Evolutionary conservation across 305 asterid genomes (phyloP).

Genomic region (Fraxinus xanthoxyloides): DNA sequence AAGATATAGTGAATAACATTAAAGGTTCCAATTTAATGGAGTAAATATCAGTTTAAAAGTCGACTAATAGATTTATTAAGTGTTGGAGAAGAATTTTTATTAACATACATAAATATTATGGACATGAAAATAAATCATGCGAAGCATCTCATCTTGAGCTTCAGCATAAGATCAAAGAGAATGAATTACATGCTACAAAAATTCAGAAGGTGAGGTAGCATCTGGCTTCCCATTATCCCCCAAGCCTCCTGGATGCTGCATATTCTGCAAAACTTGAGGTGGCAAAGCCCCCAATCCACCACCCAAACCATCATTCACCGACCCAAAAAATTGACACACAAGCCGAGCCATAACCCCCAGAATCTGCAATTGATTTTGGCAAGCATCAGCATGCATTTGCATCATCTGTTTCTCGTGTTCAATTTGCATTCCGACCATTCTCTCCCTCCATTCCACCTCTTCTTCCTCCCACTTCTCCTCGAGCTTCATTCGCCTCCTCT

Average conservation of each 20-base stretch:
- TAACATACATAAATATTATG: conserved; percentile 17
- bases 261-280: conserved; percentile 72
- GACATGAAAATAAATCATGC: conserved; percentile 9
- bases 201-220: conserved; percentile 67
- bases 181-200: conserved; percentile 50
- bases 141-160: conserved; percentile 16
- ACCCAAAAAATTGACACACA: conserved; percentile 73
- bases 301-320: conserved; percentile 62
- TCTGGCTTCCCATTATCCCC: conserved; percentile 67
- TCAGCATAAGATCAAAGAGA: conserved; percentile 9
- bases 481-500: conserved; percentile 59
- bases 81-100: conserved; percentile 7
- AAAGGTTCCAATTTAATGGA: not conserved
- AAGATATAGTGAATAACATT: not conserved
- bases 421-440: conserved; percentile 68
- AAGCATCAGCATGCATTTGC: conserved; percentile 87
- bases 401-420: conserved; percentile 93
- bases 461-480: conserved; percentile 89
- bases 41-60: not conserved
- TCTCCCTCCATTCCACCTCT: conserved; percentile 88
- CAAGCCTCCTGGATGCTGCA: conserved; percentile 75
- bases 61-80: not conserved
- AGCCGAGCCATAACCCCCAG: conserved; percentile 67
- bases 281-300: conserved; percentile 61
- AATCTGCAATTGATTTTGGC: conserved; percentile 86